Evolutionary conservation across 2,329 filamentous ascomycete species (phyloP).

Genomic region (Chaetomiaceae sp.): DNA sequence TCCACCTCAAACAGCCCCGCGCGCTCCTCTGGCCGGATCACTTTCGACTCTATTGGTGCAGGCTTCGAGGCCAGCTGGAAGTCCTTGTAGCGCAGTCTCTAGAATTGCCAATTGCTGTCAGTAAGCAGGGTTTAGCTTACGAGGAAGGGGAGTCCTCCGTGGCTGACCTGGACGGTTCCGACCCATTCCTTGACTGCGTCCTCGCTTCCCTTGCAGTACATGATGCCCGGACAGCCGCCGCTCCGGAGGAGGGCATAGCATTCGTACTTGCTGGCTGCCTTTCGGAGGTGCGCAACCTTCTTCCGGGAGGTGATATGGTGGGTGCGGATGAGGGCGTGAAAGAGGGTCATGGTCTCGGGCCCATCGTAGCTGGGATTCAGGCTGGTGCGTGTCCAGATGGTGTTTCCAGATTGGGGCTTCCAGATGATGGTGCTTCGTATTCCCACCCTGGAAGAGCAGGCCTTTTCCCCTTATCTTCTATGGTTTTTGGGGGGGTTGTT

Average conservation of each 20-base stretch:
- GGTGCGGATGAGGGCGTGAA: slow-evolving; percentile 63
- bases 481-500: no score
- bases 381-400: no score
- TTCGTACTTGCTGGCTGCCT: slow-evolving; percentile 56
- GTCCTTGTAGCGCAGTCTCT: slow-evolving; percentile 66
- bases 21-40: slow-evolving; percentile 1
- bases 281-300: slow-evolving; percentile 57
- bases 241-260: slow-evolving; percentile 62
- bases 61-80: slow-evolving; percentile 59
- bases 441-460: no score
- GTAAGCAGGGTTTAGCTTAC: no score
- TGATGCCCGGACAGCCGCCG: slow-evolving; percentile 67
- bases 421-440: no score
- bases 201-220: slow-evolving; percentile 65
- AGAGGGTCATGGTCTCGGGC: slow-evolving; percentile 21
- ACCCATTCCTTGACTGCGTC: slow-evolving; percentile 61
- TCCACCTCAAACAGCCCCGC: slow-evolving; percentile 51
- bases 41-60: slow-evolving; percentile 25
- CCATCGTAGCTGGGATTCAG: background rate
- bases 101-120: slow-evolving; percentile 21
- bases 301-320: slow-evolving; percentile 80
- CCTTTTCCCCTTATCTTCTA: no score
- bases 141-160: background rate
- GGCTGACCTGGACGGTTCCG: slow-evolving; percentile 43
- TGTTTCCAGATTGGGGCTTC: no score